Percentiles rank a stretch among this genome's conserved stretches.
Evolutionary conservation across 176 grass and related monocot species (phyloP).

Genomic region (Stipa capillata): DNA sequence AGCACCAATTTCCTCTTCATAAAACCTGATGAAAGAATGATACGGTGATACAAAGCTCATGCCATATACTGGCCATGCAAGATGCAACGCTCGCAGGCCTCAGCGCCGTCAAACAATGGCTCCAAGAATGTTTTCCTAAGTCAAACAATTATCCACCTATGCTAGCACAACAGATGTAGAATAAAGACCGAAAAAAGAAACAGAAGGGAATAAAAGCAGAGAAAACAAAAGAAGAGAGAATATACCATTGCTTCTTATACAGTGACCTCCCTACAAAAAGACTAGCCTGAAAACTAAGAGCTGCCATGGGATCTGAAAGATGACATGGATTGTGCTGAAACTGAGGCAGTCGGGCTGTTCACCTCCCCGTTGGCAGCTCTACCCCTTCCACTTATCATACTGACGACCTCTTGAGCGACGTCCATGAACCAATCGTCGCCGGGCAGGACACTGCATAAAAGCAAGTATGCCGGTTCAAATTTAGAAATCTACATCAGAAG

Average conservation of each 20-base stretch:
- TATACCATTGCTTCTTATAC: constrained; percentile 46
- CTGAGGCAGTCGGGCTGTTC: constrained; percentile 76
- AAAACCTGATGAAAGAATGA: constrained; percentile 20
- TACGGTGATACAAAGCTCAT: background rate
- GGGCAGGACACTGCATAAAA: constrained; percentile 48
- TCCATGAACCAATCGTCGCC: constrained; percentile 78
- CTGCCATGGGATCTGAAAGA: constrained; percentile 62
- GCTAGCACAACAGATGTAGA: constrained; percentile 25
- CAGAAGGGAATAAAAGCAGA: background rate
- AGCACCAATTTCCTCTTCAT: background rate
- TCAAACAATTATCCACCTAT: constrained; percentile 33
- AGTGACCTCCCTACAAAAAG: constrained; percentile 41
- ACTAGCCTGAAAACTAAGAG: constrained; percentile 27
- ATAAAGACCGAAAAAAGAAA: background rate
- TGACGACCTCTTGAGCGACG: constrained; percentile 52
- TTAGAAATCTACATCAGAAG: background rate
- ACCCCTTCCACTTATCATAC: constrained; percentile 61
- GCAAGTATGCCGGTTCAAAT: background rate
- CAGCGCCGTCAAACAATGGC: constrained; percentile 9
- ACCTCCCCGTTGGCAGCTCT: constrained; percentile 50
- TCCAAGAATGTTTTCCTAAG: constrained; percentile 12
- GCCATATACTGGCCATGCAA: background rate
- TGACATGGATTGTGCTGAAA: constrained; percentile 75
- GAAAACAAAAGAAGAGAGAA: constrained; percentile 5
- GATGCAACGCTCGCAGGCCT: background rate